A percentile compares a stretch with the other conserved stretches of the same genome.
Evolutionary conservation across 1,284 basidiomycete genomes (phyloP).

Genomic region (Puccinia coronata): DNA sequence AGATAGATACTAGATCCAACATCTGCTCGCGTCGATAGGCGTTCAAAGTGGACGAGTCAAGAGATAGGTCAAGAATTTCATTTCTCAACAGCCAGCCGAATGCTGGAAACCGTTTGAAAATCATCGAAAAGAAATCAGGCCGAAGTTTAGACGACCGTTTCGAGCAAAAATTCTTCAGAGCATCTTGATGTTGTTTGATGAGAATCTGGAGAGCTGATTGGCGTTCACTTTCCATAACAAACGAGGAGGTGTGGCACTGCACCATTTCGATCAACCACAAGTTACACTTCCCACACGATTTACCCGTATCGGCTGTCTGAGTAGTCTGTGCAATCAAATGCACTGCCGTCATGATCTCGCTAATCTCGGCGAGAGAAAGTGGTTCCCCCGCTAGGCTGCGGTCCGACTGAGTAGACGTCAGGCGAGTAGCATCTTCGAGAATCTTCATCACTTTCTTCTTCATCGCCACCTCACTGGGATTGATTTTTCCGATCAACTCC

Average conservation of each 20-base stretch:
- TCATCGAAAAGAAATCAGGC: constrained; percentile 15
- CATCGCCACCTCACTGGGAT: constrained; percentile 7
- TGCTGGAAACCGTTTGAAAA: constrained; percentile 12
- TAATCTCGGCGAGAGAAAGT: not conserved
- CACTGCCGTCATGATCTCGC: not conserved
- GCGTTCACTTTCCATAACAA: not conserved
- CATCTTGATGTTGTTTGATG: constrained; percentile 6
- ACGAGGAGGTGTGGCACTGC: too few relatives aligned
- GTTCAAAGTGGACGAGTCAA: constrained; percentile 17
- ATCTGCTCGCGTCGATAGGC: constrained; percentile 29
- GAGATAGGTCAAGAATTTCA: not conserved
- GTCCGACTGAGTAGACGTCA: constrained; percentile 11
- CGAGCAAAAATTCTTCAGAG: constrained; percentile 20
- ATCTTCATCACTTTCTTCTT: constrained; percentile 37
- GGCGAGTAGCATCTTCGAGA: constrained; percentile 7
- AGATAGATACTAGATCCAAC: constrained; percentile 9
- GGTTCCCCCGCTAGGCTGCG: not conserved
- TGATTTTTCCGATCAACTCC: constrained; percentile 31
- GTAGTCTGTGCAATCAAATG: constrained; percentile 26
- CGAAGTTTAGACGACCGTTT: constrained; percentile 27
- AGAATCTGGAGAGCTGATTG: not conserved
- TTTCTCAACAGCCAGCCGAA: constrained; percentile 26
- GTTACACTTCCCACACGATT: constrained; percentile 23
- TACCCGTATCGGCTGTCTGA: not conserved
- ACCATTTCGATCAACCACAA: constrained; percentile 30